A percentile compares a stretch with the other conserved stretches of the same genome.
phyloP scores from a whole-genome alignment of 2,329 filamentous ascomycete genomes.

The Alternaria hordeiaustralica region DNA sequence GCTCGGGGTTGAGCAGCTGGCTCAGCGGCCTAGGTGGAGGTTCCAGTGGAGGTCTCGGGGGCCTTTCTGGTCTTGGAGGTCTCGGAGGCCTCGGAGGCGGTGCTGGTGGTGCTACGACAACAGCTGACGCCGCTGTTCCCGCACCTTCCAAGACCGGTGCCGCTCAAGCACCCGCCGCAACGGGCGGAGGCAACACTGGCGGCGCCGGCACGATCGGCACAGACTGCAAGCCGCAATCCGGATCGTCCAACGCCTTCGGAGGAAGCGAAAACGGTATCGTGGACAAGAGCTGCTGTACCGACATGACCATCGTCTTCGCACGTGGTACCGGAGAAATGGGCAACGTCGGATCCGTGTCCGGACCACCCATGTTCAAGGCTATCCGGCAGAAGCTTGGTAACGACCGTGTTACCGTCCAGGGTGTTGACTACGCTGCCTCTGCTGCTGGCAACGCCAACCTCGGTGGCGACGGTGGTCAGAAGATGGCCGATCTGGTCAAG shows the following conservation, averaged over 20 bases:
- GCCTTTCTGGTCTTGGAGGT: not conserved
- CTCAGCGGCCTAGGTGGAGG: not conserved
- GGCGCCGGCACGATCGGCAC: conserved; percentile 20
- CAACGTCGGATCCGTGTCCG: conserved; percentile 53
- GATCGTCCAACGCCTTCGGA: conserved; percentile 22
- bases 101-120: not conserved
- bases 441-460: conserved; percentile 32
- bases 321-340: conserved; percentile 52
- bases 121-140: not conserved
- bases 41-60: not conserved
- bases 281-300: conserved; percentile 49
- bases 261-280: conserved; percentile 51
- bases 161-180: not conserved
- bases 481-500: conserved; percentile 34
- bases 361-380: conserved; percentile 46
- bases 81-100: conserved; percentile 5
- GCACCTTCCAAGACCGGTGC: not conserved
- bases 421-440: conserved; percentile 41
- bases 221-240: conserved; percentile 31
- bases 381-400: conserved; percentile 36
- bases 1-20: not conserved
- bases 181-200: not conserved
- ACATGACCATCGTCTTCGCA: conserved; percentile 53
- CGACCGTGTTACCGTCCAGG: conserved; percentile 38
- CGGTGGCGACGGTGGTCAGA: conserved; percentile 34